Evolutionary conservation across 164 flowering plant genomes (phyloP).

Genomic region (Vitis labrusca): DNA sequence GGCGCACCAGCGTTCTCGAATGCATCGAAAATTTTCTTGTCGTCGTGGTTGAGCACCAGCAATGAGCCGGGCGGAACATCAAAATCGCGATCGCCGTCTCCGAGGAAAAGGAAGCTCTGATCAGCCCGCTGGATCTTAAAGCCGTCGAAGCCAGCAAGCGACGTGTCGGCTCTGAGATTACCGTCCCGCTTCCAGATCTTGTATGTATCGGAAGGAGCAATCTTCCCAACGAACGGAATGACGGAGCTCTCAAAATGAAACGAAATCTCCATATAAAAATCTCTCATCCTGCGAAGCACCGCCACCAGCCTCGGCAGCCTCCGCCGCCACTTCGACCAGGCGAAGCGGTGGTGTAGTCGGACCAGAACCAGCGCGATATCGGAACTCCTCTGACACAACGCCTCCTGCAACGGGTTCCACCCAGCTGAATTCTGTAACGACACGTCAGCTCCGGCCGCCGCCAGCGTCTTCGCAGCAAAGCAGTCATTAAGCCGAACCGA

Average conservation of each 20-base stretch:
- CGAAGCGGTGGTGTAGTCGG: slow-evolving; percentile 59
- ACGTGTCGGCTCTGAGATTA: slow-evolving; percentile 83
- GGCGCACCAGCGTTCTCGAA: slow-evolving; percentile 86
- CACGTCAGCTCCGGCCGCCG: slow-evolving; percentile 78
- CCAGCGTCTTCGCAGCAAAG: slow-evolving; percentile 48
- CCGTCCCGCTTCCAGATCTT: slow-evolving; percentile 93
- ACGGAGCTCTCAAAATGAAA: slow-evolving; percentile 96
- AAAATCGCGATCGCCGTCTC: slow-evolving; percentile 50
- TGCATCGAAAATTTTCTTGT: slow-evolving; percentile 62
- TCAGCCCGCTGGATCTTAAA: slow-evolving; percentile 84
- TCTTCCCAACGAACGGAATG: slow-evolving; percentile 80
- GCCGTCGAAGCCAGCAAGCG: slow-evolving; percentile 93
- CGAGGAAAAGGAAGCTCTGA: slow-evolving; percentile 87
- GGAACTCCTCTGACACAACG: slow-evolving; percentile 48
- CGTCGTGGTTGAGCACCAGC: slow-evolving; percentile 70
- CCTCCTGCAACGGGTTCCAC: slow-evolving; percentile 89
- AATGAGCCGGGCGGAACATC: slow-evolving; percentile 60
- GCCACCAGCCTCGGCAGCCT: slow-evolving; percentile 77
- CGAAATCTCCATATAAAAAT: slow-evolving; percentile 93
- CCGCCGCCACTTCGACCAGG: slow-evolving; percentile 96
- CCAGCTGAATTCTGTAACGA: slow-evolving; percentile 85
- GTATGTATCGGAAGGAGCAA: slow-evolving; percentile 96
- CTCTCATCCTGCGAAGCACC: slow-evolving; percentile 80
- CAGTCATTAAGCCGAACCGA: slow-evolving; percentile 72
- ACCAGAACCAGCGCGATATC: slow-evolving; percentile 56